These are phyloP conservation scores for Coniochaeta sp. DNA, from an alignment of 2,329 filamentous ascomycete genomes.

Conservation along the genomic window DNA sequence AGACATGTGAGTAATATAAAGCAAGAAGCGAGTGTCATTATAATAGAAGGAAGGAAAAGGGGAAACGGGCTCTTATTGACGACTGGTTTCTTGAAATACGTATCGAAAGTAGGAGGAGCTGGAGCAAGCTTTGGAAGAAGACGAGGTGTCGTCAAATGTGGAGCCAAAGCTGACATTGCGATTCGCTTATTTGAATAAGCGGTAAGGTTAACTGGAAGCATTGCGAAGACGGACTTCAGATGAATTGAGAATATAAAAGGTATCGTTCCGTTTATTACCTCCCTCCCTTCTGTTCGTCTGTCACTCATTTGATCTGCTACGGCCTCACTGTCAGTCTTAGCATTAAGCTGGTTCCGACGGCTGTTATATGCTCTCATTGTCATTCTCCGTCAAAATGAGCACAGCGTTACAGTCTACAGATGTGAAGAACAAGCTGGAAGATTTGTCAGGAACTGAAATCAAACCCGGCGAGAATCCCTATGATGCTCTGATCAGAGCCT, in stretches of 20 bases:
- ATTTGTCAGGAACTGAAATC: constrained; percentile 43
- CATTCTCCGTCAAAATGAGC: constrained; percentile 19
- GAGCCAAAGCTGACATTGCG: background rate
- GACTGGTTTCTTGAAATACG: no score
- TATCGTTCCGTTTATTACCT: no score
- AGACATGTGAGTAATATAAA: no score
- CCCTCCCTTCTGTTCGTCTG: no score
- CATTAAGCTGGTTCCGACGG: background rate
- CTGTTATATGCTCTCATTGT: background rate
- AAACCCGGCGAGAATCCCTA: constrained; percentile 64
- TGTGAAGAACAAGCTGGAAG: constrained; percentile 43
- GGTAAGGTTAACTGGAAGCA: background rate
- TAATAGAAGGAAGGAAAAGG: no score
- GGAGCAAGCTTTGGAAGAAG: no score
- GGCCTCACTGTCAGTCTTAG: no score
- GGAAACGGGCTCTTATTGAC: no score
- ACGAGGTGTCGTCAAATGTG: background rate
- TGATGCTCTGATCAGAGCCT: constrained; percentile 62
- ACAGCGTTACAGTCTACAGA: constrained; percentile 30
- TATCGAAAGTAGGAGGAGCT: no score
- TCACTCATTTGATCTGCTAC: no score
- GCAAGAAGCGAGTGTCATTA: no score
- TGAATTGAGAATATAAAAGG: no score
- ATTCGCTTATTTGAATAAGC: background rate
- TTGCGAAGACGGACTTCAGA: background rate